Evolutionary conservation across 306 rosid species (phyloP), one percentile per base, ranked within the genome.

Genomic region (Hippophae rhamnoides): DNA sequence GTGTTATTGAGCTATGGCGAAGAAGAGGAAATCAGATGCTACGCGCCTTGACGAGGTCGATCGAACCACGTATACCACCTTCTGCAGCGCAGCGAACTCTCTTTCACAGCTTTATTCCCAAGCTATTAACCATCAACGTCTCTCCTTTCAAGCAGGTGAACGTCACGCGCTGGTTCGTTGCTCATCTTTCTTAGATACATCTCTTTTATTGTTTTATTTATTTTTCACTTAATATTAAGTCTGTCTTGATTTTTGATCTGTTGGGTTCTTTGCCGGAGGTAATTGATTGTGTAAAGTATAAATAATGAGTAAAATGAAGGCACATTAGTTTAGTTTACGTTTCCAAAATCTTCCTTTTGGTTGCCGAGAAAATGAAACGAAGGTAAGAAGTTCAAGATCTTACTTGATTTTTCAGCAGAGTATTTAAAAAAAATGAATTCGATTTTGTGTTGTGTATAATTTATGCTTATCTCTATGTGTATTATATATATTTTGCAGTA

Each of bases 61-160:
- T 80, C 92, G 96, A 25, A 85, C 82, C 83, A 87, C 85, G 87
- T 90, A 90, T 76, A 69, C 98, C 57, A 79, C 92, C 10, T 90
- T 90, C 81, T 85, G 95, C 83, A 83, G 81, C 84, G 95, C 96
- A 55, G 97, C 97, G 0, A 90, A 90, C 57, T 90, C 97, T 48
- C 95, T 90, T 58, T 90, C 97, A 11, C 98, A 87, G 64, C 89
- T 90, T 52, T 90, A 90, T 66, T 72, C 96, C 50, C 95, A 90
- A 72, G 84, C 92, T 56, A 85, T 87, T 90, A 87, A 81, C 68
- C 90, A 90, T 42, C 96, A 90, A 51, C 81, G 83, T 51, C 84
- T 87, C 66, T 87, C 98, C 57, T 90, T 90, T 71, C 98, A 87
- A 71, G 89, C 96, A 66, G 98, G 98, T 41, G 98, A 90, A 78